Conservation (phyloP, 2,329 filamentous ascomycete species). For the Rhynchosporium secalis region DNA sequence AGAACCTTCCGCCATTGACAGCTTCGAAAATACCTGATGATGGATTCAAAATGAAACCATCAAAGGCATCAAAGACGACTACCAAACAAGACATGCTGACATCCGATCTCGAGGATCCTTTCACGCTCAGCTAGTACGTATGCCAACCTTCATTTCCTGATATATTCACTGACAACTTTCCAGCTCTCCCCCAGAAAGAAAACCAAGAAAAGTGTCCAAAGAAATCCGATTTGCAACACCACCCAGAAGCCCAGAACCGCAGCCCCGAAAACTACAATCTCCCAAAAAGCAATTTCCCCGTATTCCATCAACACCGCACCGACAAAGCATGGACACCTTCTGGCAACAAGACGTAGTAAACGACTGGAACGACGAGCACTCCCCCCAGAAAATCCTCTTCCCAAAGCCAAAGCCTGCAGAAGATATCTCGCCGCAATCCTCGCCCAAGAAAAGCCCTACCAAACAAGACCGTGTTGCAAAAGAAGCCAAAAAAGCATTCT, state of each 20-base stretch:
- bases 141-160: neutral
- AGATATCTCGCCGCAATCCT: neutral
- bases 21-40: neutral
- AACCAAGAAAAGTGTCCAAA: slow-evolving; percentile 28
- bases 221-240: slow-evolving; percentile 33
- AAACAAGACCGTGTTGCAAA: slow-evolving; percentile 42
- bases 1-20: slow-evolving; percentile 2
- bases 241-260: slow-evolving; percentile 33
- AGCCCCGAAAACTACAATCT: slow-evolving; percentile 30
- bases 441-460: slow-evolving; percentile 38
- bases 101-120: slow-evolving; percentile 31
- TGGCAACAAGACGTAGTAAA: slow-evolving; percentile 61
- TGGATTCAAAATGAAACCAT: neutral
- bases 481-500: slow-evolving; percentile 60
- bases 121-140: slow-evolving; percentile 32
- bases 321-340: slow-evolving; percentile 56
- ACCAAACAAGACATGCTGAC: slow-evolving; percentile 14
- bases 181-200: slow-evolving; percentile 33
- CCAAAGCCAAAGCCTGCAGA: slow-evolving; percentile 27
- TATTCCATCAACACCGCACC: slow-evolving; percentile 56
- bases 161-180: slow-evolving; percentile 6
- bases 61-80: neutral
- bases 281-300: slow-evolving; percentile 38
- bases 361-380: slow-evolving; percentile 64
- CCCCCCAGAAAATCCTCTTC: slow-evolving; percentile 47